These are phyloP conservation scores for Steccherinum ochraceum DNA, from an alignment of 768 basidiomycete species.

Conservation along the genomic window DNA sequence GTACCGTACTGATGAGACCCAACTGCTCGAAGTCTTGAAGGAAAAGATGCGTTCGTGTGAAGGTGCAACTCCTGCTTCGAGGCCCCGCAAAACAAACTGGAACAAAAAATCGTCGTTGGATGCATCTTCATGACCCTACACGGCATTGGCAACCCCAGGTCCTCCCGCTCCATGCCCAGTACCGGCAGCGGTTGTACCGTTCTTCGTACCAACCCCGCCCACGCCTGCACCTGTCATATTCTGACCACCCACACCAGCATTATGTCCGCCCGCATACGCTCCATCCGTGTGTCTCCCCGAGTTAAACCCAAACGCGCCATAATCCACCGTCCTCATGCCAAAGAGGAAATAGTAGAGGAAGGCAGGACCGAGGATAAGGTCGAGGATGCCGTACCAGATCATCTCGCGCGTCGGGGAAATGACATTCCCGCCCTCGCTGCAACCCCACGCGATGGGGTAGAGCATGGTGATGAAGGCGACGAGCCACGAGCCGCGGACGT, in stretches of 20 bases:
- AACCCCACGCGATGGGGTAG: conserved; percentile 54
- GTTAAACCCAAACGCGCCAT: conserved; percentile 21
- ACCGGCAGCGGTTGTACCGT: no score
- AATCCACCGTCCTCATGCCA: conserved; percentile 20
- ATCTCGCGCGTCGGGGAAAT: conserved; percentile 48
- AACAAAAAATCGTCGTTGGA: no score
- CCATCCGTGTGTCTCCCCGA: conserved; percentile 23
- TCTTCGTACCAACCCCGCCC: no score
- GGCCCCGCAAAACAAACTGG: no score
- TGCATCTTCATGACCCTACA: no score
- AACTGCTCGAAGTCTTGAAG: no score
- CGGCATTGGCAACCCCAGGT: no score
- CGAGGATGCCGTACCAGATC: conserved; percentile 49
- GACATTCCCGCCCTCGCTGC: conserved; percentile 46
- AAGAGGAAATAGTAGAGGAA: conserved; percentile 27
- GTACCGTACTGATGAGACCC: no score
- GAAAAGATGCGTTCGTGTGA: no score
- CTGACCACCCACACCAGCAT: conserved; percentile 7
- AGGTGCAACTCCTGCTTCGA: no score
- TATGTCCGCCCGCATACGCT: conserved; percentile 2
- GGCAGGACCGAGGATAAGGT: conserved; percentile 33
- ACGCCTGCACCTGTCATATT: no score
- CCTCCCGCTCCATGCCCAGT: background rate
- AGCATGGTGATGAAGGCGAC: conserved; percentile 47
- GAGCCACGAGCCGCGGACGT: conserved; percentile 29